Evolutionary conservation across 257 asterid species (phyloP).

Genomic region (Solanum lycopersicoides): DNA sequence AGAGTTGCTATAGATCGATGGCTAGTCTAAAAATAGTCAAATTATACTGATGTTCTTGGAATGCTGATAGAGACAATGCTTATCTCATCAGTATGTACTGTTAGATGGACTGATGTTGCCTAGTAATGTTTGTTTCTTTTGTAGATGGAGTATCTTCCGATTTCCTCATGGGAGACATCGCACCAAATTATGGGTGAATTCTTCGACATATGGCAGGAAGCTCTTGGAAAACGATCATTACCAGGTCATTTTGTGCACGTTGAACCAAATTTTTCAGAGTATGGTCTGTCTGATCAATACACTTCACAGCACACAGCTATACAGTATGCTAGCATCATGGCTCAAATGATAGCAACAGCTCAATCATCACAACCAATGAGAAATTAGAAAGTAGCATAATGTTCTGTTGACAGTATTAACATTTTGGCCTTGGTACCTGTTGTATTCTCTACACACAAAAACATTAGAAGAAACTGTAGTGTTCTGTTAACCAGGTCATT

Average conservation of each 20-base stretch:
- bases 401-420: not conserved
- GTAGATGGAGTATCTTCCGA: conserved; percentile 91
- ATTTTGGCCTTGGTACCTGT: not conserved
- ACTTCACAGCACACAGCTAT: conserved; percentile 75
- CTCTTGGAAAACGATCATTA: conserved; percentile 65
- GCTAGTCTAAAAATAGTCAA: not conserved
- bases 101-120: not conserved
- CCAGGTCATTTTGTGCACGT: conserved; percentile 91
- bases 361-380: conserved; percentile 60
- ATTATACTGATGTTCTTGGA: not conserved
- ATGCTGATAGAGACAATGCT: not conserved
- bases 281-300: conserved; percentile 66
- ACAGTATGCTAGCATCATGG: conserved; percentile 79
- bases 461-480: not conserved
- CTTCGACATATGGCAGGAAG: conserved; percentile 83
- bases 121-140: conserved; percentile 8
- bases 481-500: not conserved
- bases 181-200: conserved; percentile 80
- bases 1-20: not conserved
- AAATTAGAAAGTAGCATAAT: conserved; percentile 28
- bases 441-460: not conserved
- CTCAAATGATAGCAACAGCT: conserved; percentile 78
- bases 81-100: not conserved
- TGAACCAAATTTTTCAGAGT: conserved; percentile 74
- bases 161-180: conserved; percentile 85